Base-by-base conservation (phyloP, 805 yeast species). In the Pichia membranifaciens region DNA sequence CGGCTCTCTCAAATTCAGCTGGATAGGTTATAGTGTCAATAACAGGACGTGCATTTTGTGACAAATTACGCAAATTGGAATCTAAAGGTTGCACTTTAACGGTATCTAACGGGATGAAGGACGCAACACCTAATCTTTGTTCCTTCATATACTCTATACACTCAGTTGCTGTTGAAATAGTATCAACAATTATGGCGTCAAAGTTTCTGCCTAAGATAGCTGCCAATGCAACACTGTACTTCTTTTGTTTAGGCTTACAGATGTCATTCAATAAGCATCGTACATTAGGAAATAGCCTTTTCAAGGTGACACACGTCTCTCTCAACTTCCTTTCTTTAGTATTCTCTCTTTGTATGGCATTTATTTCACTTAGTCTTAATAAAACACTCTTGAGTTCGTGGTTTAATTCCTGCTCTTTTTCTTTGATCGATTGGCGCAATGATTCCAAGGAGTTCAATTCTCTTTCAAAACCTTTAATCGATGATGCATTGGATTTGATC, bases 51-150 rank as follows among this genome's bases (percentile, higher is more conserved):
- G 82, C 85, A 10, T 67, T 66, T 6, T 68, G 69, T 42, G 75
- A 73, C 21, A 81, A 55, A 29, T 75, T 70, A 54, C 95, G 70
- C 28, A 84, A 64, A 42, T 73, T 69, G 21, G 76, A 69, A 44
- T 77, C 75, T 41, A 82, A 71, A 5, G 81, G 70, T 32, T 68
- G 73, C 1, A 79, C 78, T 8, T 72, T 76, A 29, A 93, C 81
- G 1, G 89, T 74, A 58, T 89, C 93, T 44, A 93, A 67, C 0
- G 99, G 98, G 50, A 93, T 84, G 57, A 93, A 90, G 1, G 95
- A 80, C 1, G 93, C 89, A 7, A 76, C 74, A 41, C 98, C 98
- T 12, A 84, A 71, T 54, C 96, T 75, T 60, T 91, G 91, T 54
- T 86, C 90, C 57, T 88, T 87, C 61, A 91, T 69, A 48, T 83